Evolutionary conservation across 371 early-diverging fungal genomes (phyloP), one percentile per base, ranked within the genome.

Genomic region (Syncephalastrum sp.): DNA sequence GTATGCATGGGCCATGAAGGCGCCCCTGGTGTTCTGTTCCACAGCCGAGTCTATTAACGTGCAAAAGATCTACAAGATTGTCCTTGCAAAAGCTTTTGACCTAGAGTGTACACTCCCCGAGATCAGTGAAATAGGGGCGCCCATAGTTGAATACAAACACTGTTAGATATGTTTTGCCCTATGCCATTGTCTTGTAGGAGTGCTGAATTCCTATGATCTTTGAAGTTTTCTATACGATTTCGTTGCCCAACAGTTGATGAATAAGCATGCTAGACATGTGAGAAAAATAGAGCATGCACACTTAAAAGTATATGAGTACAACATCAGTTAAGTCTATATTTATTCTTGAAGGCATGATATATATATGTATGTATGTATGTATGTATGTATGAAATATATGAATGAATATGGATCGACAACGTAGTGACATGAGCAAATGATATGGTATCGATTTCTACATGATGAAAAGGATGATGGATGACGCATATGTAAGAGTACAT

Each of bases 11-110:
- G 98, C 94, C 5, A 97, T 97, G 98, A 85, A 87, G 53, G 95
- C 98, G 0, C 90, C 98, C 6, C 78, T 97, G 47, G 89, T 97
- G 27, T 97, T 96, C 68, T 95, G 95, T 66, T 95, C 95, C 13
- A 93, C 95, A 16, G 85, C 93, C 8, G 89, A 91, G 44, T 90
- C 92, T 12, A 95, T 97, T 68, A 97, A 97, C 61, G 91, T 97
- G 17, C 95, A 97, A 79, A 92, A 94, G 69, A 94, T 97, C 41
- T 97, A 96, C 80, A 97, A 97, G 76, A 92, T 97, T 57, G 93
- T 96, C 1, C 69, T 97, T 13, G 85, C 91, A 57, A 95, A 95
- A 72, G 93, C 93, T 6, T 97, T 96, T 68, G 95, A 97, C 65
- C 73, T 97, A 57, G 88, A 87, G 56, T 94, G 95, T 63, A 94